Percentiles rank a stretch among this genome's conserved stretches.
These are phyloP conservation scores for Alternaria sp. DNA, from an alignment of 2,329 filamentous ascomycete species.

Conservation along the genomic window DNA sequence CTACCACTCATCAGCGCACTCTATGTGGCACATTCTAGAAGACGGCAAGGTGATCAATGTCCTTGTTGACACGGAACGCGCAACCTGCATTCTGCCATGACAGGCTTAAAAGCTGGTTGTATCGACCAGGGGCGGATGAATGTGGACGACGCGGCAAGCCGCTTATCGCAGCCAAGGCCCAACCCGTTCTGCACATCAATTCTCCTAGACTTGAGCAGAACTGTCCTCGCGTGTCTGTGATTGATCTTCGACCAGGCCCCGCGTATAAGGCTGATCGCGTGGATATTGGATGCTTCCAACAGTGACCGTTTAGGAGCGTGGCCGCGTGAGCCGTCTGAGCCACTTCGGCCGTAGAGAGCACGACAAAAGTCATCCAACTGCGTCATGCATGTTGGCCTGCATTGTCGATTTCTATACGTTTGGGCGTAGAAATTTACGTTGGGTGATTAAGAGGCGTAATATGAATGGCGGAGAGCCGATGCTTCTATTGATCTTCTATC, in stretches of 20 bases:
- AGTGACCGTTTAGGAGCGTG: slow-evolving; percentile 26
- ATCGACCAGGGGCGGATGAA: slow-evolving; percentile 11
- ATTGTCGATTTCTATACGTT: slow-evolving; percentile 5
- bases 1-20: slow-evolving; percentile 26
- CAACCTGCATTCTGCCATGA: slow-evolving; percentile 5
- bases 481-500: slow-evolving; percentile 26
- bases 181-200: slow-evolving; percentile 15
- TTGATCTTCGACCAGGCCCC: slow-evolving; percentile 25
- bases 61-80: slow-evolving; percentile 7
- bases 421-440: slow-evolving; percentile 1
- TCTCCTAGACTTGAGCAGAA: slow-evolving; percentile 8
- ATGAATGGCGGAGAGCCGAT: slow-evolving; percentile 24
- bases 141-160: slow-evolving; percentile 21
- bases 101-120: slow-evolving; percentile 2
- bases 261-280: slow-evolving; percentile 22
- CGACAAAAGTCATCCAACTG: slow-evolving; percentile 13
- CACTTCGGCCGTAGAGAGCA: slow-evolving; percentile 22
- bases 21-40: slow-evolving; percentile 42
- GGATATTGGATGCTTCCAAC: slow-evolving; percentile 6
- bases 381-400: slow-evolving; percentile 21
- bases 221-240: slow-evolving; percentile 21
- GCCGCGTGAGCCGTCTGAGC: slow-evolving; percentile 31
- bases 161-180: slow-evolving; percentile 22
- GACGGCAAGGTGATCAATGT: slow-evolving; percentile 11
- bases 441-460: background rate